Percentiles rank a stretch among this genome's conserved stretches.
phyloP scores from a whole-genome alignment of 176 grass and related monocot species.

The Cenchrus purpureus region DNA sequence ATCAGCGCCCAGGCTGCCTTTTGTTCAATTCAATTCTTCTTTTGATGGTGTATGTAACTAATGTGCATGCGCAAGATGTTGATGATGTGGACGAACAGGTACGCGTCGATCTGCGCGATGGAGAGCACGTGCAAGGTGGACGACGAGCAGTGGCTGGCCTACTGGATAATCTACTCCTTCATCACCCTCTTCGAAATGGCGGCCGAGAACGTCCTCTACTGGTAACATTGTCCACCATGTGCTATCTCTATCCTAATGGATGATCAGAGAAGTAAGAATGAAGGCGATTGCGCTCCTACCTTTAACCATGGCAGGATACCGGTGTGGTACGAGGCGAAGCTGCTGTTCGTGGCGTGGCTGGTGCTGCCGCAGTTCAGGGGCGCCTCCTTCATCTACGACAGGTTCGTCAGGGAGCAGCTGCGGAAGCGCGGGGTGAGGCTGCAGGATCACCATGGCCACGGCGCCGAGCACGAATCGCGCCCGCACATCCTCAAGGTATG shows the following conservation, averaged over 20 bases:
- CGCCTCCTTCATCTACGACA: slow-evolving; percentile 75
- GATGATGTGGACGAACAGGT: slow-evolving; percentile 46
- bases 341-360: slow-evolving; percentile 72
- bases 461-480: slow-evolving; percentile 9
- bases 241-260: background rate
- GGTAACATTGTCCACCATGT: slow-evolving; percentile 40
- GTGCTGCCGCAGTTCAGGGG: slow-evolving; percentile 84
- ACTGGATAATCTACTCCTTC: slow-evolving; percentile 84
- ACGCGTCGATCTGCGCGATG: slow-evolving; percentile 75
- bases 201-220: slow-evolving; percentile 50
- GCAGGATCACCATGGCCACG: slow-evolving; percentile 33
- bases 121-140: slow-evolving; percentile 68
- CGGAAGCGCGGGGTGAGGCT: slow-evolving; percentile 51
- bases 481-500: slow-evolving; percentile 12
- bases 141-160: slow-evolving; percentile 80
- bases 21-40: too few relatives aligned
- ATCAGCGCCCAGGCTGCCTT: background rate
- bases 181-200: slow-evolving; percentile 77
- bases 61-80: background rate
- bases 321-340: slow-evolving; percentile 65
- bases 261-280: background rate
- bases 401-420: slow-evolving; percentile 68
- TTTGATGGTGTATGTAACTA: background rate
- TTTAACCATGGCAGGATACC: slow-evolving; percentile 54
- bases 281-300: too few relatives aligned